Percentiles rank a stretch among this genome's conserved stretches.
phyloP scores from a whole-genome alignment of 2,329 filamentous ascomycete genomes.

The Hypocrella siamensis region DNA sequence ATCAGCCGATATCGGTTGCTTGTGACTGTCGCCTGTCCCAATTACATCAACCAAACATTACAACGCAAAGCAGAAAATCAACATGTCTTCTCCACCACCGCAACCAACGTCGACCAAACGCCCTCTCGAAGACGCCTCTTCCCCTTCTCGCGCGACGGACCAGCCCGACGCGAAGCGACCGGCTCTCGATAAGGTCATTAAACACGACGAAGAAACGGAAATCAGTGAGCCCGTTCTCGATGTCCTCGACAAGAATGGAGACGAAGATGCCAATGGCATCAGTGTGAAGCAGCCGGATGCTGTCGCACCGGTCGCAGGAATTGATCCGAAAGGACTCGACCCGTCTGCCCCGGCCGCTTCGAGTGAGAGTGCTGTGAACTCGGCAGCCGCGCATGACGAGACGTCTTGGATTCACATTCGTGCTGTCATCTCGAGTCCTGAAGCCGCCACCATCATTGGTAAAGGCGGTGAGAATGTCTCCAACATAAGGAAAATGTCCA shows the following conservation, averaged over 20 bases:
- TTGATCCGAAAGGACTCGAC: slow-evolving; percentile 11
- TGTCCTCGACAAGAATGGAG: slow-evolving; percentile 30
- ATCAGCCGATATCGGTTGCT: slow-evolving; percentile 1
- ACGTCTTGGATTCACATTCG: slow-evolving; percentile 94
- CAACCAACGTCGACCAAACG: slow-evolving; percentile 65
- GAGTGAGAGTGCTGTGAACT: slow-evolving; percentile 19
- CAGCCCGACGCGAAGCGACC: slow-evolving; percentile 96
- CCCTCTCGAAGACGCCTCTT: slow-evolving; percentile 91
- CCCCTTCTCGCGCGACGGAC: slow-evolving; percentile 77
- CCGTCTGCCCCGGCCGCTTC: slow-evolving; percentile 10
- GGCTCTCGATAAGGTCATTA: slow-evolving; percentile 81
- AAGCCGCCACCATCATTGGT: slow-evolving; percentile 94
- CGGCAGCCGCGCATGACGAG: slow-evolving; percentile 61
- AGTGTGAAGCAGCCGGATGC: slow-evolving; percentile 20
- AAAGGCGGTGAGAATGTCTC: slow-evolving; percentile 98
- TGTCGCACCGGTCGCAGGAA: slow-evolving; percentile 15
- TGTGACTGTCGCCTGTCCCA: slow-evolving; percentile 5
- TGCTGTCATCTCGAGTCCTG: slow-evolving; percentile 90
- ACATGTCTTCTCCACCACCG: slow-evolving; percentile 59
- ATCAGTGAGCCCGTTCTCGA: slow-evolving; percentile 20
- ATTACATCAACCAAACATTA: slow-evolving; percentile 12
- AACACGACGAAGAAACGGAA: slow-evolving; percentile 43
- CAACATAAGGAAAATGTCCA: slow-evolving; percentile 86
- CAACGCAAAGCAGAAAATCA: slow-evolving; percentile 9
- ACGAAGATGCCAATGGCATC: slow-evolving; percentile 32